Evolutionary conservation across 2,329 filamentous ascomycete genomes (phyloP).

Genomic region (Claviceps pazoutovae): DNA sequence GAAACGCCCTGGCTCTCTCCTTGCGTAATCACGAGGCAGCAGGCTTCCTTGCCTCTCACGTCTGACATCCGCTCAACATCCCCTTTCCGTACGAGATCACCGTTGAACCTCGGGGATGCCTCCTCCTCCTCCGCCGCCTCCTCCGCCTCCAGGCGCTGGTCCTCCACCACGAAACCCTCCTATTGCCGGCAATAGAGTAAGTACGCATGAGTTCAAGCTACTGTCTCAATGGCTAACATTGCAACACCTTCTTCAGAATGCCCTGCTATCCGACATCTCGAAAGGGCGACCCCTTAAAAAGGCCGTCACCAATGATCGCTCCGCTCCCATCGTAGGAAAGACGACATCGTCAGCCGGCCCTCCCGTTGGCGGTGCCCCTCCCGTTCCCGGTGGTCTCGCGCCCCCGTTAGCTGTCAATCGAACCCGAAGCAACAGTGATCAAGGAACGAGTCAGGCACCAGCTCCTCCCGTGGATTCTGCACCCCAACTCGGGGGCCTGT

Average conservation of each 20-base stretch:
- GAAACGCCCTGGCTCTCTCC: neutral
- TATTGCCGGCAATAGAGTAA: constrained; percentile 46
- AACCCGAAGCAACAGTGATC: constrained; percentile 74
- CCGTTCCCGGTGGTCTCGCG: constrained; percentile 55
- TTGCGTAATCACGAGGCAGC: neutral
- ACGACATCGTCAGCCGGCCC: constrained; percentile 32
- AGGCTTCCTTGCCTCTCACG: neutral
- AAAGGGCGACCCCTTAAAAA: constrained; percentile 76
- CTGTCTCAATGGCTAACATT: neutral
- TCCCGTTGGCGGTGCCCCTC: constrained; percentile 62
- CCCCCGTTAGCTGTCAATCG: constrained; percentile 59
- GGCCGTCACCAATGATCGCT: constrained; percentile 81
- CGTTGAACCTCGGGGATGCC: constrained; percentile 13
- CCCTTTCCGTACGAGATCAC: neutral
- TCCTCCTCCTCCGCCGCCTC: constrained; percentile 42
- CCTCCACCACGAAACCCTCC: constrained; percentile 35
- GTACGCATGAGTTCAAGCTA: constrained; percentile 16
- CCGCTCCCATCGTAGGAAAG: constrained; percentile 51
- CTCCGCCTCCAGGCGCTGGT: constrained; percentile 42
- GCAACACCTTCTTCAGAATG: constrained; percentile 44
- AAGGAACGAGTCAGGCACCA: constrained; percentile 33
- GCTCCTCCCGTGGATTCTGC: constrained; percentile 35
- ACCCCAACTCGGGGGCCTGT: constrained; percentile 75
- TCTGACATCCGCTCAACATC: neutral
- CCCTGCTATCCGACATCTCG: constrained; percentile 73